Evolutionary conservation across 2,329 filamentous ascomycete species (phyloP), one percentile per base, ranked within the genome.

Genomic region (Arthrobotrys iridis): DNA sequence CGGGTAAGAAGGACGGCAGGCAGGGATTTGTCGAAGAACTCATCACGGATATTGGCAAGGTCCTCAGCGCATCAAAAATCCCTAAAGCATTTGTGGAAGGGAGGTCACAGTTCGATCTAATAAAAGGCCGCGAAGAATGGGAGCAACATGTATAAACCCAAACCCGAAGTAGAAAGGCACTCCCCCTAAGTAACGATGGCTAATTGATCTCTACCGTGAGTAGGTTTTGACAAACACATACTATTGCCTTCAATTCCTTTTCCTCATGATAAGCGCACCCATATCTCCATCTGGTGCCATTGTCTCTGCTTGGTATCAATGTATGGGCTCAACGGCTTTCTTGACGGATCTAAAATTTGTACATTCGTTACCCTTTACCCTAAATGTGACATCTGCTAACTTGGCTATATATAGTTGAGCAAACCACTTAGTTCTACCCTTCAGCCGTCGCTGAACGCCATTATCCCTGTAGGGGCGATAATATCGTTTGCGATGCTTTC

Each of bases 221-320:
- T 43, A 79, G 79, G 77, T 76, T 20, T 64, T 93, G 20, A 88
- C 88, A 11, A 92, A 96, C 81, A 86, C 90, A 45, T 84, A 91
- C 40, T 91, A 95, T 80, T 86, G 90, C 41, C 84, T 95, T 82
- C 89, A 92, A 55, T 85, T 93, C 13, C 83, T 93, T 22, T 91
- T 93, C 78, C 86, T 92, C 77, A 85, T 91, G 18, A 82, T 93
- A 33, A 89, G 91, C 77, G 83, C 87, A 50, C 85, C 86, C 58
- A 81, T 84, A 37, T 83, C 85, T 50, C 87, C 91, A 78, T 84
- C 88, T 10, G 84, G 88, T 13, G 85, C 87, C 15, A 82, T 89
- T 4, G 85, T 93, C 15, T 83, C 87, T 40, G 85, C 87, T 77
- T 96, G 93, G 93, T 93, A 93, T 79, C 83, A 86, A n/a, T 83